These are phyloP conservation scores for Tricholoma hemisulphureum DNA, from an alignment of 768 basidiomycete species.

Conservation along the genomic window DNA sequence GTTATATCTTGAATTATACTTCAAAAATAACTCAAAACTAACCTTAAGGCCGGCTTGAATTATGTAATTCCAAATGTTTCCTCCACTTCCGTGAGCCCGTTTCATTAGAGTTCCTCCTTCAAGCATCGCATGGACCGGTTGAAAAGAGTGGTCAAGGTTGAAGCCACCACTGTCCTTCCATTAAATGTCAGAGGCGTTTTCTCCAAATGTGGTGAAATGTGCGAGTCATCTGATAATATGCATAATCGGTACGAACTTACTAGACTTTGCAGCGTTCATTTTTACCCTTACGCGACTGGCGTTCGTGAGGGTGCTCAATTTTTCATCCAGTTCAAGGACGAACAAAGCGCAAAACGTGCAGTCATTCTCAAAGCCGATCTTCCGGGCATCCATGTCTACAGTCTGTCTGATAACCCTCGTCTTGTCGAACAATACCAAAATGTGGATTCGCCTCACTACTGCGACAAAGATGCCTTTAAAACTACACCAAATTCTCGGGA, in stretches of 20 bases:
- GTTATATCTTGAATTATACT: too few species aligned
- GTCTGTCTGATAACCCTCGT: constrained; percentile 4
- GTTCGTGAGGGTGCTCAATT: constrained; percentile 31
- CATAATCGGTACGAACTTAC: background rate
- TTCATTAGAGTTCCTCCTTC: too few species aligned
- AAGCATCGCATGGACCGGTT: constrained; percentile 20
- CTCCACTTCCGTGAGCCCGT: too few species aligned
- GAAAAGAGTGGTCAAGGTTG: constrained; percentile 26
- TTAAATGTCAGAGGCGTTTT: constrained; percentile 19
- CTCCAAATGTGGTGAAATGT: constrained; percentile 23
- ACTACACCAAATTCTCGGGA: background rate
- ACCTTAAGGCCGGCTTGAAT: too few species aligned
- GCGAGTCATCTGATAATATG: constrained; percentile 1
- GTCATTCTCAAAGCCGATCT: constrained; percentile 18
- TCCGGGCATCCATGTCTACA: background rate
- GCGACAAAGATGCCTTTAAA: background rate
- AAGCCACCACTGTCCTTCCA: constrained; percentile 15
- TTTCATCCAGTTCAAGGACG: constrained; percentile 19
- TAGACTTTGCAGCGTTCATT: constrained; percentile 11
- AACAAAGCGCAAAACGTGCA: constrained; percentile 21
- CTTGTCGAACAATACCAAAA: constrained; percentile 20
- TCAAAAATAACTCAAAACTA: too few species aligned
- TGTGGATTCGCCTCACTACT: constrained; percentile 7
- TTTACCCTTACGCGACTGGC: constrained; percentile 35
- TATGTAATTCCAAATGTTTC: too few species aligned